Base-by-base conservation (phyloP, 2,329 filamentous ascomycete genomes). In the Fusarium nygamai region DNA sequence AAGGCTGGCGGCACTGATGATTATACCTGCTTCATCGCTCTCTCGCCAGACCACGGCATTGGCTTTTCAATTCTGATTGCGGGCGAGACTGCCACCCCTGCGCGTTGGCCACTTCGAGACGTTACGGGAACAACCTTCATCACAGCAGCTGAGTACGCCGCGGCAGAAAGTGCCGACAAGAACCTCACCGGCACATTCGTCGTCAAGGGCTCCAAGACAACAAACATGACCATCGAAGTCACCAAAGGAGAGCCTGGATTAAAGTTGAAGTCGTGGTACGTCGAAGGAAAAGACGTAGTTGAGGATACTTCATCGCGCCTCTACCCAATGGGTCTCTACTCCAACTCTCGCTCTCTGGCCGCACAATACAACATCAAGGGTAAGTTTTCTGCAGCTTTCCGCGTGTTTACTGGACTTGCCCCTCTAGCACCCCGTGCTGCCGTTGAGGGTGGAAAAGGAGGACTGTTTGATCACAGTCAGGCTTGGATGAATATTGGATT, bases 21-120 rank as follows among this genome's bases (percentile, higher is more conserved):
- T 4, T 76, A 75, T 14, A 70, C 71, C 4, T 62, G 60, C 3
- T 58, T 66, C 0, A 38, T 76, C 6, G 69, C 64, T 4, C 51
- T 76, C 4, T 67, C 74, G 2, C 74, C 74, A 0, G 74, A 76
- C 10, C 74, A 76, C 11, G 74, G 74, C 3, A 47, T 76, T 8
- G 74, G 74, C 10, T 81, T 78, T 56, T 74, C 77, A 13, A 46
- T 82, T 14, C 41, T 82, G 22, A 48, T 78, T 5, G 80, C 78
- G 3, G 79, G 80, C 0, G 36, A 58, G 0, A 72, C 71, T 1
- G 76, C 79, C 5, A 64, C 76, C 12, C 14, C 50, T 1, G 76
- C 63, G 2, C 69, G 71, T 10, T 73, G 67, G 51, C 63, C 70
- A 5, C 59, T 80, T 2, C 70, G 76, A 5, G 61, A 74, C 4